Evolutionary conservation across 2,329 filamentous ascomycete species (phyloP).

Genomic region (Apiospora hydei): DNA sequence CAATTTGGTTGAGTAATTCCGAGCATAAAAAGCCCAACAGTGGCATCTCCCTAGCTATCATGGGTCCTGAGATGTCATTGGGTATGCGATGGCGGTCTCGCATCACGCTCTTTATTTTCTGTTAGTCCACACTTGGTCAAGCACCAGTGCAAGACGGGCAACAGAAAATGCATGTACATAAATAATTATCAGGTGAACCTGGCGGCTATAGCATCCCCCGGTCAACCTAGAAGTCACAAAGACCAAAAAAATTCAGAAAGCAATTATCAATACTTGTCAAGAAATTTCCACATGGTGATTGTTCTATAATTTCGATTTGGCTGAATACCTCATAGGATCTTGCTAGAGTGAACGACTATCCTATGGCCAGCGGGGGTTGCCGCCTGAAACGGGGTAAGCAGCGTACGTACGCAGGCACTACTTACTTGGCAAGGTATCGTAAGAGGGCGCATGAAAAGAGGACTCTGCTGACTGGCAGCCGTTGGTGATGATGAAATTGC

Average conservation of each 20-base stretch:
- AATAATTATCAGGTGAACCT: not conserved
- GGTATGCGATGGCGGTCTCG: conserved; percentile 22
- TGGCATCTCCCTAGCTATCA: not conserved
- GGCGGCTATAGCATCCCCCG: not conserved
- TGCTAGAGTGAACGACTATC: not conserved
- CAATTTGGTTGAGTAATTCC: not conserved
- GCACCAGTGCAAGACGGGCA: conserved; percentile 1
- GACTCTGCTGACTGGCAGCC: conserved; percentile 3
- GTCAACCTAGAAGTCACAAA: not conserved
- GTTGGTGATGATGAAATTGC: conserved; percentile 21
- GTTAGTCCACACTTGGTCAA: conserved; percentile 2
- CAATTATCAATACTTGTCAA: conserved; percentile 11
- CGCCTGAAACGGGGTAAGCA: not conserved
- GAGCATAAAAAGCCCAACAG: conserved; percentile 21
- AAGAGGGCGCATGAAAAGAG: not conserved
- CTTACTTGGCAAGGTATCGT: not conserved
- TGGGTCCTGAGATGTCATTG: conserved; percentile 19
- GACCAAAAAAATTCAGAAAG: conserved; percentile 24
- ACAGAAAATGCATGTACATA: conserved; percentile 15
- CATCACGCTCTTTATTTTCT: conserved; percentile 6
- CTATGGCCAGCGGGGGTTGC: not conserved
- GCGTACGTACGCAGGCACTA: not conserved
- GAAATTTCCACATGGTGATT: not conserved
- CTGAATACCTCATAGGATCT: not conserved
- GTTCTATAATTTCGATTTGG: not conserved